These are phyloP conservation scores for Myotisia sp. DNA, from an alignment of 2,329 filamentous ascomycete species.

Conservation along the genomic window DNA sequence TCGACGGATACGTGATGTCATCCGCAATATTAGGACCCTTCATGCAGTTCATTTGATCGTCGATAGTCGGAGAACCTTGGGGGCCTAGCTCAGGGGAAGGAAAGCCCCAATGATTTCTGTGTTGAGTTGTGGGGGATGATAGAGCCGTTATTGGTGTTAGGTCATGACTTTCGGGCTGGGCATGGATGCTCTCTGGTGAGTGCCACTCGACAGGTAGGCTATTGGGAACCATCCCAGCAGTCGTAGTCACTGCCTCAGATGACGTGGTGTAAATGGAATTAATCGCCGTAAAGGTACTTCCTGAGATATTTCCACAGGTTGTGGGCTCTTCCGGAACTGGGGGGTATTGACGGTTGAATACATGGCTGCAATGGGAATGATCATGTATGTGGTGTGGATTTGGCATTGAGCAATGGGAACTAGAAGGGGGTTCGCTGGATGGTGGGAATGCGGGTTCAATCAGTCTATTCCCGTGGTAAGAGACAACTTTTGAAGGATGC, in stretches of 20 bases:
- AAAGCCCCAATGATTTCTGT: constrained; percentile 3
- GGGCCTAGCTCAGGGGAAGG: constrained; percentile 1
- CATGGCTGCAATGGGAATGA: background rate
- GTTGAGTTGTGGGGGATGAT: constrained; percentile 3
- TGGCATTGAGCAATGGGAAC: too few relatives aligned
- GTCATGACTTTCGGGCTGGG: background rate
- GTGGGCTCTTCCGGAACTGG: background rate
- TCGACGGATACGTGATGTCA: background rate
- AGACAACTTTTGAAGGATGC: background rate
- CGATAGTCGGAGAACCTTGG: constrained; percentile 3
- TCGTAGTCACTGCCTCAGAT: background rate
- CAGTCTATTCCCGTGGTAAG: background rate
- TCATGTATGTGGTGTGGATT: background rate
- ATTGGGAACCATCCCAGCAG: background rate
- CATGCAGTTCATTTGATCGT: constrained; percentile 2
- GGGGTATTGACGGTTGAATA: background rate
- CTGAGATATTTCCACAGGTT: background rate
- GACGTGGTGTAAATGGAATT: constrained; percentile 1
- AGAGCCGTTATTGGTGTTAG: constrained; percentile 1
- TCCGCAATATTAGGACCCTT: background rate
- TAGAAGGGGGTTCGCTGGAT: too few relatives aligned
- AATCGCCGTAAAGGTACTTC: background rate
- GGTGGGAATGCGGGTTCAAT: background rate
- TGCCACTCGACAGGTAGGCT: background rate
- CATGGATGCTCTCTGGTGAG: constrained; percentile 3